Evolutionary conservation across 306 rosid species (phyloP).

Genomic region (Sesbania bispinosa): DNA sequence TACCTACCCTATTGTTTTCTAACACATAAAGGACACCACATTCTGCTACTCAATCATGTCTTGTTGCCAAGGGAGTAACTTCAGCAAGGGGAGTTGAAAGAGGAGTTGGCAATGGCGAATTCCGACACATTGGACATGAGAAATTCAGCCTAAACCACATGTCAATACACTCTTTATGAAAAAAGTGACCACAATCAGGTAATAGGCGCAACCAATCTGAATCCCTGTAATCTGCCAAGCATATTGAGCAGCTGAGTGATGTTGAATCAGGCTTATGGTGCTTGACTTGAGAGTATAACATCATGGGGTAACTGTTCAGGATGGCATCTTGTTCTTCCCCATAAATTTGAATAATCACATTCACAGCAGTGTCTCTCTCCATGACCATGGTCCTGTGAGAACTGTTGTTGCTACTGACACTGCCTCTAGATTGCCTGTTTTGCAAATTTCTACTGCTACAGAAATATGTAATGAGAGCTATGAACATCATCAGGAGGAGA

Average conservation of each 20-base stretch:
- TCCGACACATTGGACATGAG: conserved; percentile 46
- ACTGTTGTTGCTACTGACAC: background rate
- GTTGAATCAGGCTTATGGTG: conserved; percentile 20
- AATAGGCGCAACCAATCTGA: conserved; percentile 34
- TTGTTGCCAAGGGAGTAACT: too few species aligned
- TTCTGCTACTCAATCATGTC: too few species aligned
- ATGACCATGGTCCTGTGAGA: background rate
- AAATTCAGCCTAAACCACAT: conserved; percentile 35
- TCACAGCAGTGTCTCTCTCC: background rate
- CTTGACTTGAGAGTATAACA: conserved; percentile 38
- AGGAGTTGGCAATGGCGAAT: conserved; percentile 31
- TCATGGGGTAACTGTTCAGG: conserved; percentile 24
- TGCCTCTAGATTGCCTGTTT: background rate
- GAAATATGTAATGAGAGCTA: conserved; percentile 6
- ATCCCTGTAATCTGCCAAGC: conserved; percentile 47
- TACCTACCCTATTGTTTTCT: too few species aligned
- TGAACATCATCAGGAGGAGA: background rate
- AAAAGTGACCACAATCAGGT: conserved; percentile 45
- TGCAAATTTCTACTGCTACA: background rate
- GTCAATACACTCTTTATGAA: conserved; percentile 43
- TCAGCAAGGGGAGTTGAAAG: too few species aligned
- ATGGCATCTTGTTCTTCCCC: conserved; percentile 32
- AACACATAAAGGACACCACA: too few species aligned
- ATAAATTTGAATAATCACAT: background rate
- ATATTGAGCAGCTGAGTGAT: conserved; percentile 40